These are phyloP conservation scores for Rosa chinensis DNA, from an alignment of 306 rosid species.

Conservation along the genomic window DNA sequence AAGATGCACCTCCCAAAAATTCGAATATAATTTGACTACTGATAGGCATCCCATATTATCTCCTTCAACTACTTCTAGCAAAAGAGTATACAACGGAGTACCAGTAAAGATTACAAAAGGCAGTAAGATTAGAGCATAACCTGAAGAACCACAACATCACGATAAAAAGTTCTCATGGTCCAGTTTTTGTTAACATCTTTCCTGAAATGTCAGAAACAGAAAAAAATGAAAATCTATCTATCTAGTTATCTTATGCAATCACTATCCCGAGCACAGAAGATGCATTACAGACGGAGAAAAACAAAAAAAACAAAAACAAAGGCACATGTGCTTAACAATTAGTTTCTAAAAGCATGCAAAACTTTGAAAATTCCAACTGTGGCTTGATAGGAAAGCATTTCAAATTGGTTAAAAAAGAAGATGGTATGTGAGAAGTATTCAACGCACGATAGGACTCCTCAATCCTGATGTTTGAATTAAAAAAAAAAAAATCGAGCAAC, in stretches of 20 bases:
- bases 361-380: constrained; percentile 4
- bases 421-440: not conserved
- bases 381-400: constrained; percentile 11
- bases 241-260: not conserved
- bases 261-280: constrained; percentile 13
- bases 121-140: constrained; percentile 35
- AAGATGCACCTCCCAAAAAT: not conserved
- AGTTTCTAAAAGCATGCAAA: not conserved
- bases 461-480: not conserved
- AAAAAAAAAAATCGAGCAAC: not conserved
- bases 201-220: constrained; percentile 54
- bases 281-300: not conserved
- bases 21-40: not conserved
- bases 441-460: not conserved
- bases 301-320: not conserved
- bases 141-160: constrained; percentile 77
- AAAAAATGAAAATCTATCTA: constrained; percentile 7
- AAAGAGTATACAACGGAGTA: not conserved
- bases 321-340: not conserved
- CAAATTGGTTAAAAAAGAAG: not conserved
- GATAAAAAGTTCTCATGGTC: constrained; percentile 77
- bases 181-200: constrained; percentile 61
- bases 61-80: not conserved
- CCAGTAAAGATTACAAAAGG: constrained; percentile 5
- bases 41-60: not conserved